Evolutionary conservation across 331 rosid genomes (phyloP), one percentile per base, ranked within the genome.

Genomic region (Dryas integrifolia): DNA sequence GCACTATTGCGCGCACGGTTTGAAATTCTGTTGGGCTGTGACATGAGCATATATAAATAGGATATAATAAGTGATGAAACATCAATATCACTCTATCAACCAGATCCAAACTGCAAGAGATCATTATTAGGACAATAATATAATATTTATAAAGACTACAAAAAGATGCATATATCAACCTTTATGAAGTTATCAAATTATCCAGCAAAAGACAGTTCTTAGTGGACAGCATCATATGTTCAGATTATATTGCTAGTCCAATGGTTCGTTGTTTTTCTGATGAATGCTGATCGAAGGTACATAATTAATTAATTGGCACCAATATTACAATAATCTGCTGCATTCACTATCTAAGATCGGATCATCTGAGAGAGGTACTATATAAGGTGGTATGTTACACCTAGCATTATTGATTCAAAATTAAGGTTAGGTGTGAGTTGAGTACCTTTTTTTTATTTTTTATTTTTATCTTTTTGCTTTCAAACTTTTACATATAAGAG

Each of bases 211-310:
- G 35, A 30, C 35, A 30, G 3, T n/a, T 67, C 56, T 6, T 57
- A 50, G 64, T 69, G 64, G 80, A 76, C 58, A 76, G 38, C 40
- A 49, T 40, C 15, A 24, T 67, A 69, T 0, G 3, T 4, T 21
- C n/a, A 68, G 50, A 43, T 48, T 48, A 57, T 48, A 38, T 57
- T 47, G 38, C 60, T 12, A 12, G 74, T 56, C 69, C 79, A 57
- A 67, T 76, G 16, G 57, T 47, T 13, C 13, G 16, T 12, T 41
- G 9, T 43, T 30, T 40, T 21, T 35, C 7, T 9, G 9, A 69
- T 24, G 9, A 18, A 18, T 4, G 4, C 3, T 65, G 15, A 55
- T 46, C 12, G 10, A 13, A 46, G 41, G 3, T 57, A 45, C 68
- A 35, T 46, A 56, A 47, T 30, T 16, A 46, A 45, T 55, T 11